phyloP scores from a whole-genome alignment of 495 filamentous ascomycete genomes.

The Apiosordaria backusii region DNA sequence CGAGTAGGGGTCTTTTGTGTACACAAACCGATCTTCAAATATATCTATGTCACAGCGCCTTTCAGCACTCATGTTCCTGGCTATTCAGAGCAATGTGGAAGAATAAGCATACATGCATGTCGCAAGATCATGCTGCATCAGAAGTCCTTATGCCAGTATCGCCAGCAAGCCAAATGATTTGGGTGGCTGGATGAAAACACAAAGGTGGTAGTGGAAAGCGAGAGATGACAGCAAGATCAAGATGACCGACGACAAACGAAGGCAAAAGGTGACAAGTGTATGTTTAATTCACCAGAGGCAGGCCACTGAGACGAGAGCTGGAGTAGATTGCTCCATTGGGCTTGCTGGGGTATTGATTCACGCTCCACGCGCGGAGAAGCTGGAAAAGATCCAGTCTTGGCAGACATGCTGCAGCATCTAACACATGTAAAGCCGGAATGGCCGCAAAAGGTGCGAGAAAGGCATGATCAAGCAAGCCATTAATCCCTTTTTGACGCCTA shows the following conservation, averaged over 20 bases:
- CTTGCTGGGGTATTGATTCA: background rate
- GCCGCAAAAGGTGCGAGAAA: conserved; percentile 14
- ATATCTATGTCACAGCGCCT: no score
- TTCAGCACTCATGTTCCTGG: no score
- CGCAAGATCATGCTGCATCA: no score
- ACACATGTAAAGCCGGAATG: conserved; percentile 3
- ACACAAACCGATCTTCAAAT: no score
- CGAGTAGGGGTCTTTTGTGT: no score
- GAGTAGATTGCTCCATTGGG: background rate
- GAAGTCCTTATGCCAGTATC: no score
- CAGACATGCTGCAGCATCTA: background rate
- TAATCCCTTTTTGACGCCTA: conserved; percentile 40
- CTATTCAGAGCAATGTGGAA: no score
- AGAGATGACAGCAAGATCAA: background rate
- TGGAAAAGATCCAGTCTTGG: background rate
- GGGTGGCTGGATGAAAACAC: background rate
- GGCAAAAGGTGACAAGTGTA: background rate
- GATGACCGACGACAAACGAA: background rate
- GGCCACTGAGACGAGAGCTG: background rate
- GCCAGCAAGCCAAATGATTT: no score
- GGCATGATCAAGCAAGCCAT: conserved; percentile 35
- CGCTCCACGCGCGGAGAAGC: background rate
- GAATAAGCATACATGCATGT: no score
- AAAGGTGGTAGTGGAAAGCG: background rate
- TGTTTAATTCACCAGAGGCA: background rate